These are phyloP conservation scores for Oropetium thomaeum DNA, from an alignment of 176 grass and related monocot species.

Conservation along the genomic window DNA sequence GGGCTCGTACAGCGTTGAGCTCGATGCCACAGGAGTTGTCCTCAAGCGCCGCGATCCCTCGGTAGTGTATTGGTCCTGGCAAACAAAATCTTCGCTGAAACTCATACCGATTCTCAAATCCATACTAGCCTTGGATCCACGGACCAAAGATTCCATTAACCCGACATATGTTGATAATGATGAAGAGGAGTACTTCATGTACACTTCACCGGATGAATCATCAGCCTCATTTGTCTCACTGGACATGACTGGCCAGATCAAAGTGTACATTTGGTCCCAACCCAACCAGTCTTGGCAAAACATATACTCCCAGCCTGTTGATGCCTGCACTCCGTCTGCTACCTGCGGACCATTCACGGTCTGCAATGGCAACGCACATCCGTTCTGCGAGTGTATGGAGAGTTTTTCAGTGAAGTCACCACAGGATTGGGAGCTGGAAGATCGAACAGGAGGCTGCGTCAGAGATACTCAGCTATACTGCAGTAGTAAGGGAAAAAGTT, in stretches of 20 bases:
- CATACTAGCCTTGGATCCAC: neutral
- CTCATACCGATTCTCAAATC: constrained; percentile 27
- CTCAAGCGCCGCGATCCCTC: neutral
- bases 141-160: constrained; percentile 25
- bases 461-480: constrained; percentile 47
- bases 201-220: constrained; percentile 35
- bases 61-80: constrained; percentile 9
- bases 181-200: constrained; percentile 44
- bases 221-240: constrained; percentile 17
- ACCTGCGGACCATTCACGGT: constrained; percentile 53
- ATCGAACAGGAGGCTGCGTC: constrained; percentile 50
- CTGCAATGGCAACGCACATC: constrained; percentile 35
- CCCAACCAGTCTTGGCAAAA: constrained; percentile 26
- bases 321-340: constrained; percentile 35
- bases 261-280: constrained; percentile 35
- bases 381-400: constrained; percentile 47
- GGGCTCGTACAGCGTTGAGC: constrained; percentile 29
- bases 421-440: constrained; percentile 36
- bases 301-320: constrained; percentile 31
- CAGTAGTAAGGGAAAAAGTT: constrained; percentile 14
- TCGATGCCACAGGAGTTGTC: constrained; percentile 10
- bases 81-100: constrained; percentile 30
- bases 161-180: constrained; percentile 27
- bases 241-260: constrained; percentile 44
- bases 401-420: constrained; percentile 36